Base-by-base conservation (phyloP, 192 early-diverging fungal species). In the Rhizophagus clarus region DNA sequence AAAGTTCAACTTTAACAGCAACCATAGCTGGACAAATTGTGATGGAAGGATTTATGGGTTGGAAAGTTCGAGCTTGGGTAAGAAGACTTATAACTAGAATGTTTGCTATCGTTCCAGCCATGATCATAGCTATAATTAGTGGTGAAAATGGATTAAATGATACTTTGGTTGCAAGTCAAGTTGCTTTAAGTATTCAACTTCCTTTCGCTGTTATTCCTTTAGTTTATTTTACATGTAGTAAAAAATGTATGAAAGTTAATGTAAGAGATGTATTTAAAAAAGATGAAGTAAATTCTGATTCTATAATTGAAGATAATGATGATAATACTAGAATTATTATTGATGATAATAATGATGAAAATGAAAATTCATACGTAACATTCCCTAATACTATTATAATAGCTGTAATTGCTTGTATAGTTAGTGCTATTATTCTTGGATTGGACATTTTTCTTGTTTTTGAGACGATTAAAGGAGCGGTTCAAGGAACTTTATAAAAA, bases 11-110 rank as follows among this genome's bases (percentile, higher is more conserved):
- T 11, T 85, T 96, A 34, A 95, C 95, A 2, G 95, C 93, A 0
- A 96, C 95, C n/a, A 82, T 96, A 81, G 94, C 94, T 10, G 95
- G 94, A 24, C 94, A 95, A 82, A 91, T 95, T 64, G 88, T 95
- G 34, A 95, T 95, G 92, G 88, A 90, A 37, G 94, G 94, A 4
- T 96, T 95, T 80, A 82, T 95, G 71, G 92, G 89, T 15, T 76
- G 84, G 56, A 83, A 87, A 56, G 68, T 89, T 12, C 85, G 85
- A 3, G 91, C 95, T 2, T 94, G 92, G 91, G 69, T 91, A 1
- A 88, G 94, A 31, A 81, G 93, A 42, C 81, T 95, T n/a, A 42
- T 93, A 10, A 96, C 95, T 26, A 85, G 95, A 60, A 56, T 86
- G 11, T 78, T 95, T 47, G 93, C 93, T 10, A 94, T 96, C 72